Evolutionary conservation across 352 stramenopile genomes (phyloP), one percentile per base, ranked within the genome.

Genomic region (Saprolegnia diclina): DNA sequence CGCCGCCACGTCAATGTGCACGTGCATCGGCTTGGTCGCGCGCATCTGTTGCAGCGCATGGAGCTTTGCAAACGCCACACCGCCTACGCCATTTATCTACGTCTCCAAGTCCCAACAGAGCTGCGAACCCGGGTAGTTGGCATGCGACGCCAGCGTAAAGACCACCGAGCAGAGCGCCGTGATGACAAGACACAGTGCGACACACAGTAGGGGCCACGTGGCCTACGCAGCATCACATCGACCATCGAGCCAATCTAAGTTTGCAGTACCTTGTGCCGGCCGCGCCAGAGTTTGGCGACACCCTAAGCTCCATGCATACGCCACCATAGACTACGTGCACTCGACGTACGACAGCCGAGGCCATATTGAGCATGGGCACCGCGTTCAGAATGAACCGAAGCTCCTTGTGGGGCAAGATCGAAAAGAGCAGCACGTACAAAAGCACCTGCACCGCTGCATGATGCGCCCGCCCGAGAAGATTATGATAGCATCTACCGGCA

Each of bases 401-500:
- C 76, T 99, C 97, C 74, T 99, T 99, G 82, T 99, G 97, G 14
- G 95, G 96, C 19, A 99, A 79, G 32, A 96, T 73, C 0, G 96
- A 99, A 73, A 98, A 99, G 6, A 99, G 78, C 18, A 72, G 74
- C 9, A 99, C 72, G 76, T 99, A 99, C 37, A 85, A 72, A 32
- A 90, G 74, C 11, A 68, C 38, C 62, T 68, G 42, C 29, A 35
- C 5, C 29, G 29, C 29, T 5, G 29, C 29, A 5, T 35, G 29
- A 35, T 35, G 29, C 29, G 5, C 29, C 50, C 19, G 50, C 16
- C 50, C 19, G 22, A 16, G 13, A 32, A 13, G 16, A 4, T 13
- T 24, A 29, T 16, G 16, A 57, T 24, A 11, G 50, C 16, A 24
- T n/a, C n/a, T 68, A 68, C 62, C 42, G 62, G 62, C 18, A 68